Conservation (phyloP, 2,329 filamentous ascomycete genomes). For the Dactylellina cionopaga region DNA sequence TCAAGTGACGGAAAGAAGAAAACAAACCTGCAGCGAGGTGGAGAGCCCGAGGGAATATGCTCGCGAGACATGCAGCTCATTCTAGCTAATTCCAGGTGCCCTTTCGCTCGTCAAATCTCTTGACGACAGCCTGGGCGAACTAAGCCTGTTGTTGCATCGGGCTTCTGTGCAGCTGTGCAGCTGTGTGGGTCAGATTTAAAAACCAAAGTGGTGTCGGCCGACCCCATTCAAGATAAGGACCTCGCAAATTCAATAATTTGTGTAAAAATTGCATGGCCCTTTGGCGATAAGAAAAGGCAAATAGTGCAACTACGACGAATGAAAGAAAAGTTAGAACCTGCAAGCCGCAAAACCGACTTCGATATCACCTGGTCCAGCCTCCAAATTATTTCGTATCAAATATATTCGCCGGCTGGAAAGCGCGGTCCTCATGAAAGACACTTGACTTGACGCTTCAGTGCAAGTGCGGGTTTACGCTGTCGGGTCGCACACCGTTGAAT, state of each 20-base stretch:
- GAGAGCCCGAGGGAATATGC: constrained; percentile 15
- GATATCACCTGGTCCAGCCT: constrained; percentile 39
- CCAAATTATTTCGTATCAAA: neutral
- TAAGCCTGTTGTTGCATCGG: too few species aligned
- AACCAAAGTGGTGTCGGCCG: constrained; percentile 26
- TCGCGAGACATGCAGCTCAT: constrained; percentile 14
- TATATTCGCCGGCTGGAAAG: neutral
- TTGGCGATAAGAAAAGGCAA: constrained; percentile 33
- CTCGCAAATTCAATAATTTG: constrained; percentile 40
- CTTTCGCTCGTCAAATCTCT: constrained; percentile 27
- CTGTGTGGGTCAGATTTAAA: too few species aligned
- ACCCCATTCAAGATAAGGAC: constrained; percentile 38
- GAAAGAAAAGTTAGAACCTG: neutral
- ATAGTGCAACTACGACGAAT: neutral
- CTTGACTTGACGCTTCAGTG: too few species aligned
- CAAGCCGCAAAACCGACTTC: constrained; percentile 12
- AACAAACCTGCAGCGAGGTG: constrained; percentile 18
- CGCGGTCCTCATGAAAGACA: too few species aligned
- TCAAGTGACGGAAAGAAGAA: neutral
- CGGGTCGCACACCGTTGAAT: too few species aligned
- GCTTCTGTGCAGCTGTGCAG: too few species aligned
- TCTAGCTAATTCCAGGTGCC: constrained; percentile 4
- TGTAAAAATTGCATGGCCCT: too few species aligned
- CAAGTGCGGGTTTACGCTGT: too few species aligned
- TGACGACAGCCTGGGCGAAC: constrained; percentile 15